Evolutionary conservation across 768 basidiomycete genomes (phyloP).

Genomic region (Amanita pseudoporphyria): DNA sequence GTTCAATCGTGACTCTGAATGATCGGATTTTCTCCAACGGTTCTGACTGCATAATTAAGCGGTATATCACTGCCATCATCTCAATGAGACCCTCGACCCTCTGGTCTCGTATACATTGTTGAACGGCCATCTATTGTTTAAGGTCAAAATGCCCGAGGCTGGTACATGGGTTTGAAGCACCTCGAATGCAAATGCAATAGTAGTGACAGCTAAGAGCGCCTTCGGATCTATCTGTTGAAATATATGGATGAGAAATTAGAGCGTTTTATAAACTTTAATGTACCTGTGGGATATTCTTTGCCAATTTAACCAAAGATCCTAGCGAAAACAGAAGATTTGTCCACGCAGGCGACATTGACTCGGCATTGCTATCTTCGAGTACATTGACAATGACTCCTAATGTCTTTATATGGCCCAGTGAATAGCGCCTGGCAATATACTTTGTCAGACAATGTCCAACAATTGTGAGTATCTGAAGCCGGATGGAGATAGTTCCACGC

Average conservation of each 20-base stretch:
- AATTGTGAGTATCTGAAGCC: too few species aligned
- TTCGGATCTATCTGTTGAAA: neutral
- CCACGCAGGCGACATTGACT: too few species aligned
- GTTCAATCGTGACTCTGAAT: constrained; percentile 1
- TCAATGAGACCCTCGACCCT: constrained; percentile 3
- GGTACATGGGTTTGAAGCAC: neutral
- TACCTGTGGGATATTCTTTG: neutral
- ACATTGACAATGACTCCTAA: too few species aligned
- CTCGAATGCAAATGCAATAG: neutral
- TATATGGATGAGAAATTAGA: neutral
- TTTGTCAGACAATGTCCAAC: too few species aligned
- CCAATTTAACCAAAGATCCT: neutral
- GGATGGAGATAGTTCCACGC: too few species aligned
- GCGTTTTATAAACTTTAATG: neutral
- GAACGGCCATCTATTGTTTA: neutral
- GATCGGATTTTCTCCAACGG: constrained; percentile 6
- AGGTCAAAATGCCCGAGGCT: neutral
- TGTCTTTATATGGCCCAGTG: too few species aligned
- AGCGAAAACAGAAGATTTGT: too few species aligned
- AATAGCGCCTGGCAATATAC: too few species aligned
- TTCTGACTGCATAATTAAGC: constrained; percentile 1
- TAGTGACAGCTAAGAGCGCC: neutral
- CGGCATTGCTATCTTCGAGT: too few species aligned
- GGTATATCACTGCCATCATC: constrained; percentile 3
- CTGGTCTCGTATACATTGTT: constrained; percentile 1